Conservation (phyloP, 75 land plant genomes). For the Sequoia sempervirens region DNA sequence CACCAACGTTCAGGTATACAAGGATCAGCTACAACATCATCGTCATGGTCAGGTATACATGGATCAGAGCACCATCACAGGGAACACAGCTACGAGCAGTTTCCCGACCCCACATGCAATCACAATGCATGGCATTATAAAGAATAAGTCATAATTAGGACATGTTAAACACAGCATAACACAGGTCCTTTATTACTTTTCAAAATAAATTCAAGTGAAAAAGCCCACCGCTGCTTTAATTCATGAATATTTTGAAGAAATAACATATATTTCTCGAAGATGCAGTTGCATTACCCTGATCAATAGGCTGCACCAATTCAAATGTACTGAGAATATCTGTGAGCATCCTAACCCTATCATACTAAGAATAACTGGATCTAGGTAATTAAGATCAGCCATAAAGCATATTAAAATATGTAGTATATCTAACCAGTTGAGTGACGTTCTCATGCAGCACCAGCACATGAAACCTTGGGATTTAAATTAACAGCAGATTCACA, state of each 20-base stretch:
- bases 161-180: not conserved
- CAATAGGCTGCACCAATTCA: not conserved
- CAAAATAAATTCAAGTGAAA: not conserved
- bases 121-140: slow-evolving; percentile 7
- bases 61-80: slow-evolving; percentile 8
- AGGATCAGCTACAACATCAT: slow-evolving; percentile 11
- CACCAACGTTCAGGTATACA: slow-evolving; percentile 1
- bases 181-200: not conserved
- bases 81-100: slow-evolving; percentile 7
- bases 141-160: slow-evolving; percentile 1
- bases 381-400: not conserved
- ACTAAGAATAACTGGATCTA: not conserved
- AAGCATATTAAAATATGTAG: not conserved
- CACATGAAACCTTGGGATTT: not conserved
- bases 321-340: not conserved
- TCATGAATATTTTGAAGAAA: not conserved
- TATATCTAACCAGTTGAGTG: slow-evolving; percentile 5
- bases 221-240: not conserved
- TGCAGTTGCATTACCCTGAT: not conserved
- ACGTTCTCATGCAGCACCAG: not conserved
- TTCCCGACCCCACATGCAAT: slow-evolving; percentile 11
- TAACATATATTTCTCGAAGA: not conserved
- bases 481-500: not conserved
- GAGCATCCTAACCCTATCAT: not conserved
- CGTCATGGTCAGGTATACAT: not conserved